phyloP scores from a whole-genome alignment of 306 rosid species.

The Geum urbanum region DNA sequence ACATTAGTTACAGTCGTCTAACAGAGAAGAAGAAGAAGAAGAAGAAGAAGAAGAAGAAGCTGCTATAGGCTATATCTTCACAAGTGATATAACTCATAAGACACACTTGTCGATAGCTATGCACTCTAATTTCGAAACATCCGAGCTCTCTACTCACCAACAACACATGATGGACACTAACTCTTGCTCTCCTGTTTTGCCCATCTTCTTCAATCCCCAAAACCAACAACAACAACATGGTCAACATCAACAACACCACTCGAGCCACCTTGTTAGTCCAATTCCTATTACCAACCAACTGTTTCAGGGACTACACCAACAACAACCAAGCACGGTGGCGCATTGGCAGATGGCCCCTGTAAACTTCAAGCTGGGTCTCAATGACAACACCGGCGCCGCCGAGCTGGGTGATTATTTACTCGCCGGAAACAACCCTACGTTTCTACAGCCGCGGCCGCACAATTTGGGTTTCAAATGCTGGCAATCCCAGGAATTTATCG shows the following conservation, averaged over 20 bases:
- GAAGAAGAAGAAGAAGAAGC: neutral
- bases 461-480: conserved; percentile 18
- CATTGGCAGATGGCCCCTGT: conserved; percentile 13
- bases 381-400: conserved; percentile 2
- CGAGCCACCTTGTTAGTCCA: conserved; percentile 10
- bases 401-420: neutral
- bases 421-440: neutral
- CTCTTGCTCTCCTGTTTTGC: conserved; percentile 15
- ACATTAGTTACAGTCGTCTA: neutral
- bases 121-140: conserved; percentile 19
- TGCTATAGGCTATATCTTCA: too few relatives aligned
- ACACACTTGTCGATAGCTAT: neutral
- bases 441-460: neutral
- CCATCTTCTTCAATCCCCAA: conserved; percentile 2
- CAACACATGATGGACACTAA: conserved; percentile 15
- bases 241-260: neutral
- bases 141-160: conserved; percentile 1
- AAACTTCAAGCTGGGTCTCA: conserved; percentile 30
- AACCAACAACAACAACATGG: conserved; percentile 6
- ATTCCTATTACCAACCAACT: conserved; percentile 14
- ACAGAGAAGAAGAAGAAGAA: neutral
- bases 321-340: neutral
- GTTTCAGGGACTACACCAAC: conserved; percentile 16
- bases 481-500: conserved; percentile 19
- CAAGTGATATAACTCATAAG: too few relatives aligned